Percentiles rank a stretch among this genome's conserved stretches.
These are phyloP conservation scores for Amylocarpus encephaloides DNA, from an alignment of 2,329 filamentous ascomycete species.

Conservation along the genomic window DNA sequence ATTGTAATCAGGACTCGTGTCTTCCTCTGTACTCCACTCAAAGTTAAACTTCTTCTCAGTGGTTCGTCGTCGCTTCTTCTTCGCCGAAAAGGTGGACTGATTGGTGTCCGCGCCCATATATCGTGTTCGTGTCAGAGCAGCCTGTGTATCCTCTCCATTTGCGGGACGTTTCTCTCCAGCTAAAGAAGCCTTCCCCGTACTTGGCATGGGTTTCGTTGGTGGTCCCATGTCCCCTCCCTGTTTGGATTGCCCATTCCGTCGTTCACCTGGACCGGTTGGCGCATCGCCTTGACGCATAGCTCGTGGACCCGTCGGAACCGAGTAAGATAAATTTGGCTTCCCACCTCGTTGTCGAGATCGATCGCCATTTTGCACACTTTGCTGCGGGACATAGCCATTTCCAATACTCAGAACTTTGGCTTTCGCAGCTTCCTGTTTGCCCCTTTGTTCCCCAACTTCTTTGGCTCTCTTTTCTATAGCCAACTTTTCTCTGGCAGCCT, in stretches of 20 bases:
- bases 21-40: conserved; percentile 92
- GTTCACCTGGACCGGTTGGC: conserved; percentile 40
- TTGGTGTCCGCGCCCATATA: conserved; percentile 92
- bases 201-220: conserved; percentile 26
- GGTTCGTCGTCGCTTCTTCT: conserved; percentile 90
- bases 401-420: conserved; percentile 16
- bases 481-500: conserved; percentile 72
- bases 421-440: conserved; percentile 34
- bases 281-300: conserved; percentile 51
- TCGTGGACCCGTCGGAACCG: conserved; percentile 65
- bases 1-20: conserved; percentile 80
- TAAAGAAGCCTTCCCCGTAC: conserved; percentile 28
- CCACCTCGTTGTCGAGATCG: conserved; percentile 20
- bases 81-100: conserved; percentile 81
- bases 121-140: conserved; percentile 65
- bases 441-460: conserved; percentile 59
- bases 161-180: conserved; percentile 33
- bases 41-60: conserved; percentile 99
- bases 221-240: conserved; percentile 20
- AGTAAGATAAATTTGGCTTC: conserved; percentile 21
- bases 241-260: conserved; percentile 20
- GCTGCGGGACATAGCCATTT: conserved; percentile 17
- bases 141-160: conserved; percentile 58
- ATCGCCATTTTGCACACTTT: conserved; percentile 17
- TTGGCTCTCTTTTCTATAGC: conserved; percentile 72